A percentile compares a stretch with the other conserved stretches of the same genome.
Evolutionary conservation across 192 early-diverging fungal genomes (phyloP).

Genomic region (Ambispora gerdemannii): DNA sequence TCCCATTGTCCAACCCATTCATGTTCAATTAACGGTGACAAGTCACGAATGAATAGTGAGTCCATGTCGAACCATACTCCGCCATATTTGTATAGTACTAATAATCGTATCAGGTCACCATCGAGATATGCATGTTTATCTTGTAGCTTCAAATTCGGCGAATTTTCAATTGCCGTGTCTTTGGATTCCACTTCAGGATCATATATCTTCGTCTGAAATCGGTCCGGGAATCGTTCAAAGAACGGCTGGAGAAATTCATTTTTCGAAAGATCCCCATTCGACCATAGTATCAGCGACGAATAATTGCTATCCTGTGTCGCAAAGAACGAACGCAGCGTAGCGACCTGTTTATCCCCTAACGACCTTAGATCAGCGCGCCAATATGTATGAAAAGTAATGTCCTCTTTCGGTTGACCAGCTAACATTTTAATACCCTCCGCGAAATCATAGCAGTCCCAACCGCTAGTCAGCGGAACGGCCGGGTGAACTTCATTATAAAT

Average conservation of each 20-base stretch:
- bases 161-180: conserved; percentile 38
- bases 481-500: conserved; percentile 38
- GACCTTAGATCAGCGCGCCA: conserved; percentile 42
- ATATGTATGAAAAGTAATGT: conserved; percentile 40
- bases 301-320: conserved; percentile 40
- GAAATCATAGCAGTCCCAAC: conserved; percentile 47
- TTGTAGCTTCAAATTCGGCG: conserved; percentile 34
- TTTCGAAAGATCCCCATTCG: conserved; percentile 38
- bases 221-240: conserved; percentile 24
- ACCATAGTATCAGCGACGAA: conserved; percentile 41
- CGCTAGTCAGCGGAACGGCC: conserved; percentile 35
- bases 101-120: conserved; percentile 42
- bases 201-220: conserved; percentile 30
- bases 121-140: conserved; percentile 43
- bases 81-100: conserved; percentile 43
- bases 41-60: conserved; percentile 42
- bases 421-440: conserved; percentile 30
- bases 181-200: conserved; percentile 31
- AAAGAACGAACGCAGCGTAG: conserved; percentile 43
- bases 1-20: conserved; percentile 50
- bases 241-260: conserved; percentile 32
- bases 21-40: conserved; percentile 39
- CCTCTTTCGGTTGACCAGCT: conserved; percentile 28
- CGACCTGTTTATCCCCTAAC: conserved; percentile 41
- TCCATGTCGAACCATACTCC: conserved; percentile 55